Conservation (phyloP, 2,329 filamentous ascomycete genomes). For the Sporothrix humicola region DNA sequence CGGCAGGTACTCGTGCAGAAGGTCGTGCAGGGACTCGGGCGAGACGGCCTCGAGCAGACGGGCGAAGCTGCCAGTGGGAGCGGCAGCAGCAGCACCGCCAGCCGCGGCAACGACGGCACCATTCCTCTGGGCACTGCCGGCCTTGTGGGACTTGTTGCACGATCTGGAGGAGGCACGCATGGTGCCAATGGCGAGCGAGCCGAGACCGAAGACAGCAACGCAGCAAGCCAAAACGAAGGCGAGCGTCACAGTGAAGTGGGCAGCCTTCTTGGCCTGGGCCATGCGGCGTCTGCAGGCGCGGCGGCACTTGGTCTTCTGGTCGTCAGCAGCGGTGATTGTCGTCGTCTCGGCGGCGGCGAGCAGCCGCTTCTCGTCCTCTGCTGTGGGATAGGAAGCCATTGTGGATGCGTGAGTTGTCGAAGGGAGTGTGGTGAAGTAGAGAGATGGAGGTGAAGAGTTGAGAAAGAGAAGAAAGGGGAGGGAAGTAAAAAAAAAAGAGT, state of each 20-base stretch:
- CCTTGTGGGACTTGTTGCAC: conserved; percentile 14
- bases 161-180: not conserved
- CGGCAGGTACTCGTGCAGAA: conserved; percentile 67
- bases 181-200: conserved; percentile 22
- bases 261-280: conserved; percentile 19
- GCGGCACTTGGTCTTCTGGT: conserved; percentile 12
- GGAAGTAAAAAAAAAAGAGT: not conserved
- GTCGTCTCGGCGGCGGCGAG: conserved; percentile 31
- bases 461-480: not conserved
- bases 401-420: not conserved
- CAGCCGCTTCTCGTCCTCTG: conserved; percentile 36
- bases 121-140: not conserved
- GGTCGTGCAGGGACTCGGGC: conserved; percentile 61
- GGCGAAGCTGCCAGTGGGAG: conserved; percentile 32
- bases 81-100: conserved; percentile 1
- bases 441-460: too few species aligned
- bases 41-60: conserved; percentile 40
- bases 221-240: conserved; percentile 17
- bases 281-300: conserved; percentile 27
- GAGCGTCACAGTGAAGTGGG: conserved; percentile 25
- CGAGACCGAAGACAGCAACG: conserved; percentile 3
- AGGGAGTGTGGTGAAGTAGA: not conserved
- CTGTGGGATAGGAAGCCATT: conserved; percentile 30
- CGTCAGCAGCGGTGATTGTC: conserved; percentile 21
- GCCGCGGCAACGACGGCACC: not conserved